Evolutionary conservation across 176 grass and related monocot genomes (phyloP).

Genomic region (Triticum monococcum): DNA sequence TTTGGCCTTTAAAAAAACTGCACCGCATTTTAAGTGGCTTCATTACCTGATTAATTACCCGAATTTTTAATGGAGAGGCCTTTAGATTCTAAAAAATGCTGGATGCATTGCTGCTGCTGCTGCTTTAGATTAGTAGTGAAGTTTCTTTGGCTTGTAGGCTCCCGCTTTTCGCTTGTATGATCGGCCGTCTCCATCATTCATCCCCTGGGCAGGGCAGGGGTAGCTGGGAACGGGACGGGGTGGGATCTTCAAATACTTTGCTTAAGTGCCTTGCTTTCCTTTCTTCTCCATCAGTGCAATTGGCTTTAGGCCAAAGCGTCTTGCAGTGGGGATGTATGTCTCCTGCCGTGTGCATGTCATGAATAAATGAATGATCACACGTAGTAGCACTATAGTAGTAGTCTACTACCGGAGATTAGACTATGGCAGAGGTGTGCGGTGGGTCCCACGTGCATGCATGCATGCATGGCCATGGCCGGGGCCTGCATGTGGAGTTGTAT

Average conservation of each 20-base stretch:
- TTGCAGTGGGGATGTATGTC: background rate
- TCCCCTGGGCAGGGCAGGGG: background rate
- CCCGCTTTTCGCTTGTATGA: background rate
- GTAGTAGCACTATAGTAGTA: background rate
- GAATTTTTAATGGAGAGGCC: background rate
- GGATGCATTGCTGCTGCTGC: background rate
- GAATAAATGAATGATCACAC: background rate
- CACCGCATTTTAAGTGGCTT: too few relatives aligned
- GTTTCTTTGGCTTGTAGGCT: background rate
- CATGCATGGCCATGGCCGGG: background rate
- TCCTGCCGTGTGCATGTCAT: background rate
- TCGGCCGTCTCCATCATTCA: background rate
- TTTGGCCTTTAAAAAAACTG: too few relatives aligned
- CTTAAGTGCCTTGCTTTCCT: background rate
- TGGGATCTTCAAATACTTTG: constrained; percentile 18
- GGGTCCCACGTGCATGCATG: background rate
- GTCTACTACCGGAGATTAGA: background rate
- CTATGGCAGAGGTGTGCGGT: background rate
- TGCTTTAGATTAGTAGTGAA: background rate
- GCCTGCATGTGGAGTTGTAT: background rate
- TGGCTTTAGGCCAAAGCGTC: constrained; percentile 41
- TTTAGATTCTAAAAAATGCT: background rate
- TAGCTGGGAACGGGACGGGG: too few relatives aligned
- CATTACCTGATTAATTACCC: too few relatives aligned
- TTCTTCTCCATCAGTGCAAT: constrained; percentile 23